These are phyloP conservation scores for maize (Zea mays) DNA, from an alignment of 176 grass and related monocot genomes.

Conservation along the genomic window Zm-B73-REFERENCE-NAM-5.0 NC_050102.1:119727501-119728000, in stretches of 20 bases:
- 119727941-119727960: too few species aligned
- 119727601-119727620: constrained; percentile 34
- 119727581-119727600: constrained; percentile 22
- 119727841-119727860: not conserved
- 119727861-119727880: not conserved
- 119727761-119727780: constrained; percentile 1
- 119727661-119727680: constrained; percentile 36
- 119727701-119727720: constrained; percentile 32
- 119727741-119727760: constrained; percentile 29
- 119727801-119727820: constrained; percentile 12
- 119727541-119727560: not conserved
- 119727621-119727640: constrained; percentile 49
- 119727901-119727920: not conserved
- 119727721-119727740: constrained; percentile 28
- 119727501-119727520: not conserved
- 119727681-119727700: constrained; percentile 35
- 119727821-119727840: constrained; percentile 12
- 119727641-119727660: constrained; percentile 42
- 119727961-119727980: too few species aligned
- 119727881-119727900: not conserved
- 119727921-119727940: too few species aligned
- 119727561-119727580: not conserved
- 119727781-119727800: not conserved
- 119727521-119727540: not conserved
- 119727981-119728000: too few species aligned